These are phyloP conservation scores for Dactylellina parvicollis DNA, from an alignment of 2,329 filamentous ascomycete genomes.

Conservation along the genomic window DNA sequence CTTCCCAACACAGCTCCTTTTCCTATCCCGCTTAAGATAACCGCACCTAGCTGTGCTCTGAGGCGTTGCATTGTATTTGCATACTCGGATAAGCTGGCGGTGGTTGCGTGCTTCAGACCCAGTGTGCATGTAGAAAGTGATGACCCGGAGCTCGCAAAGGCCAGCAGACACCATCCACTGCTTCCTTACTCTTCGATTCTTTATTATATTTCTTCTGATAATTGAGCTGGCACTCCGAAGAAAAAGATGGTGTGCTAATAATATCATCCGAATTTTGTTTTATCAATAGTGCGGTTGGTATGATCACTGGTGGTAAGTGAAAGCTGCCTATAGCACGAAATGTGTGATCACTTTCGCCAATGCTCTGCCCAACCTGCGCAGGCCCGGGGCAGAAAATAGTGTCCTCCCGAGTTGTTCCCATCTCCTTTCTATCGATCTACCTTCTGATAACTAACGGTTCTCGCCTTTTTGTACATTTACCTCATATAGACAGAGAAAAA, in stretches of 20 bases:
- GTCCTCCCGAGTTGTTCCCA: too few relatives aligned
- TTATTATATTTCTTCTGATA: conserved; percentile 8
- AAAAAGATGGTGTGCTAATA: conserved; percentile 46
- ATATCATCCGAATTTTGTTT: conserved; percentile 20
- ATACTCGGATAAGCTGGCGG: conserved; percentile 7
- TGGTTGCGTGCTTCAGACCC: too few relatives aligned
- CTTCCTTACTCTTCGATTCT: conserved; percentile 15
- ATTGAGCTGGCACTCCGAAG: background rate
- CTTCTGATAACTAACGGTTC: too few relatives aligned
- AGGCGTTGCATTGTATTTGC: conserved; percentile 20
- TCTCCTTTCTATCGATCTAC: too few relatives aligned
- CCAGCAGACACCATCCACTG: conserved; percentile 2
- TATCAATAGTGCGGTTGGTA: conserved; percentile 33
- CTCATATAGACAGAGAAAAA: conserved; percentile 17
- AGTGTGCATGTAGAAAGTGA: too few relatives aligned
- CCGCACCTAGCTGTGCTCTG: conserved; percentile 21
- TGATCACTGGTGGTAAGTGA: conserved; percentile 30
- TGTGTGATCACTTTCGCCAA: conserved; percentile 1
- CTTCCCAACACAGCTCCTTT: background rate
- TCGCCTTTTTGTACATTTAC: background rate
- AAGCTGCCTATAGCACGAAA: conserved; percentile 2
- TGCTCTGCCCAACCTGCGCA: too few relatives aligned
- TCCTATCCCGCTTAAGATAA: conserved; percentile 24
- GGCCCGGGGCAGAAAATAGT: too few relatives aligned
- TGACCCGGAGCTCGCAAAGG: background rate